Evolutionary conservation across 2,329 filamentous ascomycete genomes (phyloP), one percentile per base, ranked within the genome.

Genomic region (Juglanconis sp.): DNA sequence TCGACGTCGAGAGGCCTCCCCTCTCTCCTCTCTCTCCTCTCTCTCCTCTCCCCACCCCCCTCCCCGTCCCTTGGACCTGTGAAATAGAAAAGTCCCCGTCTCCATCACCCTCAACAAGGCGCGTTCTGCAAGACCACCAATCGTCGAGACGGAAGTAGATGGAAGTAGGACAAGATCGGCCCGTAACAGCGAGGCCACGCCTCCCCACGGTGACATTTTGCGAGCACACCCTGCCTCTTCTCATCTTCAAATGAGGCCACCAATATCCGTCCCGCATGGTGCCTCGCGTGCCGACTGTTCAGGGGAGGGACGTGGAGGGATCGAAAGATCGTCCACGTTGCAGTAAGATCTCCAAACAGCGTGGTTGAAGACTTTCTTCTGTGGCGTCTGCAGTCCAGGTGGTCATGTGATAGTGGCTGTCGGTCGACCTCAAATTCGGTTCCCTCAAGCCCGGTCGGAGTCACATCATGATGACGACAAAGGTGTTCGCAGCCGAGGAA

Each of bases 381-480:
- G 32, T 24, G 2, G 35, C 17, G 11, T 40, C 42, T 48, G 44
- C 48, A 24, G 44, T 49, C 24, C 31, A 48, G 13, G 11, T 31
- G 32, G 34, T 49, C 34, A 49, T 49, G 40, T 59, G 32, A 59
- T 40, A 47, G 36, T 24, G 40, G 30, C 42, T 30, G 38, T 35
- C 31, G 30, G 49, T 30, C 32, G 24, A 49, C 50, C 36, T 48
- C 8, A 24, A 32, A 5, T 48, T n/a, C 31, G 50, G 36, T 32
- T n/a, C n/a, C 42, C 57, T 9, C 15, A 8, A 15, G 17, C 46
- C 38, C 42, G 15, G 40, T 24, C 31, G 44, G 24, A 24, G 24
- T 24, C 36, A 38, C 53, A 49, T 59, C 38, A 31, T 17, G 56
- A 60, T 57, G 46, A 60, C 40, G 53, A 60, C 24, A 24, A 13